These are phyloP conservation scores for Earliella scabrosa DNA, from an alignment of 1,284 basidiomycete genomes.

Conservation along the genomic window DNA sequence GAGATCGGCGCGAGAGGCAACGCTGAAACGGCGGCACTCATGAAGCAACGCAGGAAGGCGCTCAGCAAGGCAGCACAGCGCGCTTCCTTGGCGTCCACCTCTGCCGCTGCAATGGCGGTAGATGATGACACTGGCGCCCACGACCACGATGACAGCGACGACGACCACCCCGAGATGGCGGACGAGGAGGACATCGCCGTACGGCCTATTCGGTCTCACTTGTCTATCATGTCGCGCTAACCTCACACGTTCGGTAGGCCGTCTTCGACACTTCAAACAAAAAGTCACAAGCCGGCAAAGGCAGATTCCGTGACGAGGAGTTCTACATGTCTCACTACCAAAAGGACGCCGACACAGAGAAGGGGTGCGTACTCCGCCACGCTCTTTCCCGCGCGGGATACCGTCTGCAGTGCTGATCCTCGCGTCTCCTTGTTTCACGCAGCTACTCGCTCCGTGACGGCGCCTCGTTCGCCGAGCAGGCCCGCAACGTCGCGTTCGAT, in stretches of 20 bases:
- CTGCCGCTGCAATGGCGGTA: slow-evolving; percentile 34
- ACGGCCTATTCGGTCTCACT: no score
- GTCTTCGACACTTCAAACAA: slow-evolving; percentile 71
- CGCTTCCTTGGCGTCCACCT: slow-evolving; percentile 41
- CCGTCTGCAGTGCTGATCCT: not conserved
- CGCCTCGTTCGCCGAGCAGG: slow-evolving; percentile 86
- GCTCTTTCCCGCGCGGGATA: not conserved
- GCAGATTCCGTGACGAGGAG: slow-evolving; percentile 75
- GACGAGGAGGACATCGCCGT: slow-evolving; percentile 80
- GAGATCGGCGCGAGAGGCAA: slow-evolving; percentile 82
- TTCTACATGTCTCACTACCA: slow-evolving; percentile 95
- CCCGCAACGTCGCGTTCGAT: slow-evolving; percentile 82
- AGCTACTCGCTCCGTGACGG: slow-evolving; percentile 84
- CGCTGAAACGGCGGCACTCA: slow-evolving; percentile 71
- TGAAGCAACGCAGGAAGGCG: slow-evolving; percentile 89
- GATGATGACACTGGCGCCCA: slow-evolving; percentile 45
- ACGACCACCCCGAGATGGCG: slow-evolving; percentile 64
- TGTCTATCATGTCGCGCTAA: no score
- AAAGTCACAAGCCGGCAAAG: slow-evolving; percentile 47
- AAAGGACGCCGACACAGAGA: slow-evolving; percentile 84
- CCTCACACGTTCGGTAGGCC: slow-evolving; percentile 48
- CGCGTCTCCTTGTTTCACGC: slow-evolving; percentile 11
- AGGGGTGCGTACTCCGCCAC: slow-evolving; percentile 63
- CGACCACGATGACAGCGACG: slow-evolving; percentile 38
- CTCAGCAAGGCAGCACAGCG: slow-evolving; percentile 67